These are phyloP conservation scores for Phytomonas sp. DNA, from an alignment of 208 protist species.

Conservation along the genomic window DNA sequence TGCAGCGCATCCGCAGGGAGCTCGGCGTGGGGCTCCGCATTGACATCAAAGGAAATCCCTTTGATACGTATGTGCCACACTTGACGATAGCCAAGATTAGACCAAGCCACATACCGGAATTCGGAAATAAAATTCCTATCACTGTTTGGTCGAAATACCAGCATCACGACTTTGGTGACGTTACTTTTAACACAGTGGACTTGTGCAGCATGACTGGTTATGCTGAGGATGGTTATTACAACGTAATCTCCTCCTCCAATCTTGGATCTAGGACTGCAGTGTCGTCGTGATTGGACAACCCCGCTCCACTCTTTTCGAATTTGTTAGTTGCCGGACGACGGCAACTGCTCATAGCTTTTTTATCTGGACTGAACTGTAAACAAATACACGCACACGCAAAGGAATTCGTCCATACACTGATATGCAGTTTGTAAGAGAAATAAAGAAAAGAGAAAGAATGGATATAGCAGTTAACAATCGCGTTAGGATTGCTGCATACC, in stretches of 20 bases:
- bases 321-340: neutral
- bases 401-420: neutral
- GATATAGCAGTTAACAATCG: neutral
- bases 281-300: neutral
- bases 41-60: constrained; percentile 82
- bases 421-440: neutral
- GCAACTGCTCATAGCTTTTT: neutral
- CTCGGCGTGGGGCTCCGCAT: constrained; percentile 46
- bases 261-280: neutral
- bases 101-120: constrained; percentile 27
- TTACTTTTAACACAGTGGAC: constrained; percentile 59
- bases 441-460: neutral
- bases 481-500: neutral
- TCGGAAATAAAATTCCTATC: constrained; percentile 47
- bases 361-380: neutral
- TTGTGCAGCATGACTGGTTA: constrained; percentile 66
- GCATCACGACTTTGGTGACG: constrained; percentile 80
- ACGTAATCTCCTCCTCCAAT: constrained; percentile 25
- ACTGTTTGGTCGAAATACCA: constrained; percentile 59
- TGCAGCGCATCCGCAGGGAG: constrained; percentile 40
- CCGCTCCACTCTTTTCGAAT: neutral
- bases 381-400: neutral
- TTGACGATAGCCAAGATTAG: constrained; percentile 81
- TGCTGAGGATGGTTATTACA: constrained; percentile 58
- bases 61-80: constrained; percentile 87